Evolutionary conservation across 441 rosid species (phyloP), one percentile per base, ranked within the genome.

Genomic region (Gossypium davidsonii): DNA sequence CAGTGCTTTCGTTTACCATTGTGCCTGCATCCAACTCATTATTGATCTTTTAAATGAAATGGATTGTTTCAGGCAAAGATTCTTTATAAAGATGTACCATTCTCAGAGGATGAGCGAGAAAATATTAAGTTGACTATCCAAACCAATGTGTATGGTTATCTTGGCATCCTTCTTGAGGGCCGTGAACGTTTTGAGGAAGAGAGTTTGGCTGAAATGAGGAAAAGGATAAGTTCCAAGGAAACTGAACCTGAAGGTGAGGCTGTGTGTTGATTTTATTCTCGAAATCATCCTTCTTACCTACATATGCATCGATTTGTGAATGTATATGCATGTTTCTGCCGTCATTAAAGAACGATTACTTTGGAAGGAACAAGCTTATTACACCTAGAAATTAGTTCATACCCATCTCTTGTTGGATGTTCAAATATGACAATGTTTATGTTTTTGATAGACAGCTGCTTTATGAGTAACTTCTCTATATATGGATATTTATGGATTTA

Each of bases 101-200:
- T 95, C 81, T 79, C 92, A 3, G 96, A 92, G 61, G 91, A 91
- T 70, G 98, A 95, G 79, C 89, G 89, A 59, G 84, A 92, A 78
- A 86, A 84, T 31, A 87, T 95, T 37, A 95, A 87, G 85, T 74
- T 88, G 80, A 87, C 83, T 57, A 91, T 92, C 82, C 99, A 92
- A 81, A 88, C 90, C 81, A 95, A 95, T 74, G 90, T 89, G 44
- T 95, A 90, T 28, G 84, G 90, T 44, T 94, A 92, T 85, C 91
- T 94, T 72, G 97, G 94, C 70, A 83, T 91, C 68, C 91, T 94
- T 53, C 91, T 94, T 0, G 98, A 92, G 85, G 98, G 92, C 7
- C 90, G 98, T 34, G 96, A 92, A 61, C 86, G 85, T 57, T 95
- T 92, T 66, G 98, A 91, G 79, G 96, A 92, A 80, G 97, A 92